Conservation (phyloP, 495 filamentous ascomycete species). For the Trichodelitschia bisporula region DNA sequence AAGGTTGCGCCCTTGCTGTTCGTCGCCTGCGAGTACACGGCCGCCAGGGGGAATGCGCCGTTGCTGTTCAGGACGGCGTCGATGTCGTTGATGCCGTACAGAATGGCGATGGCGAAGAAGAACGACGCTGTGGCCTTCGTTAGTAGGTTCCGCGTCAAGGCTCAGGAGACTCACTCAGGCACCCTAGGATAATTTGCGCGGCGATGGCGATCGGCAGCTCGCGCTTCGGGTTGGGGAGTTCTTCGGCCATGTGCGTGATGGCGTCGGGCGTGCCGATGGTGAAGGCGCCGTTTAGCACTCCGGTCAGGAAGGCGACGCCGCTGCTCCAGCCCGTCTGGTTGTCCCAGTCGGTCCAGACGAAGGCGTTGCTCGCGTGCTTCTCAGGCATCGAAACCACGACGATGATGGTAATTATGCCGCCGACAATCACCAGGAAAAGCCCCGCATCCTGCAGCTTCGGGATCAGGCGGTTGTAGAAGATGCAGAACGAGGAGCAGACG, state of each 20-base stretch:
- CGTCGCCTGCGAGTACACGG: slow-evolving; percentile 61
- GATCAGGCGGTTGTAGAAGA: slow-evolving; percentile 44
- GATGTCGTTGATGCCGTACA: slow-evolving; percentile 46
- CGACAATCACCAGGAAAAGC: slow-evolving; percentile 37
- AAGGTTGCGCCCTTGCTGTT: slow-evolving; percentile 27
- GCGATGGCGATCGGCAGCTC: slow-evolving; percentile 34
- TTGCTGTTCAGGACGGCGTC: slow-evolving; percentile 25
- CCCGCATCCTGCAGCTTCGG: slow-evolving; percentile 42
- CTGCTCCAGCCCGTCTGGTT: slow-evolving; percentile 41
- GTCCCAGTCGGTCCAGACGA: slow-evolving; percentile 16
- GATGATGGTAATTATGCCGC: slow-evolving; percentile 43
- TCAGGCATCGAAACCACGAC: slow-evolving; percentile 55
- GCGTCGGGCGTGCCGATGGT: slow-evolving; percentile 59
- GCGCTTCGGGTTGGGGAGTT: slow-evolving; percentile 39
- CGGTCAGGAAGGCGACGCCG: slow-evolving; percentile 56
- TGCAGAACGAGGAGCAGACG: slow-evolving; percentile 33
- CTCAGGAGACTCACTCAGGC: slow-evolving; percentile 15
- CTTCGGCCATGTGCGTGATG: slow-evolving; percentile 53
- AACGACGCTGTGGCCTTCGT: slow-evolving; percentile 23
- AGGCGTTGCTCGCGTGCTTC: slow-evolving; percentile 9
- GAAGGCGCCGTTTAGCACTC: slow-evolving; percentile 71
- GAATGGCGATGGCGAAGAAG: slow-evolving; percentile 46
- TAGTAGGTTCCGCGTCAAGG: neutral
- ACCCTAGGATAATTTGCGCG: slow-evolving; percentile 25
- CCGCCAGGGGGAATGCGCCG: slow-evolving; percentile 44